phyloP scores from a whole-genome alignment of 2,329 filamentous ascomycete species.

The Torrubiella hemipterigena region DNA sequence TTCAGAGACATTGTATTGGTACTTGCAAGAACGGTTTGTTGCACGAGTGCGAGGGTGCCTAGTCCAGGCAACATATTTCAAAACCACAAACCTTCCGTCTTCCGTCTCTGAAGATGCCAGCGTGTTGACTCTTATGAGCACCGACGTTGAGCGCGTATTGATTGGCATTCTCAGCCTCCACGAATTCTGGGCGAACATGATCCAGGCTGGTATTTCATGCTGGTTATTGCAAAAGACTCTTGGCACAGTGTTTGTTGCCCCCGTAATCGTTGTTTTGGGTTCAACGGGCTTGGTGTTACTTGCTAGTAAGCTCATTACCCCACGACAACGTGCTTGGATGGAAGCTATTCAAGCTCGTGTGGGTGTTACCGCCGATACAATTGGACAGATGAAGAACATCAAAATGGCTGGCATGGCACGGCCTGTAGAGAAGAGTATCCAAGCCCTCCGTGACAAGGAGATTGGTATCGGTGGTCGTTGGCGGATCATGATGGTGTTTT shows the following conservation, averaged over 20 bases:
- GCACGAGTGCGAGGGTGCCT: slow-evolving; percentile 13
- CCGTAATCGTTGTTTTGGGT: slow-evolving; percentile 25
- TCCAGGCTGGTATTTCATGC: slow-evolving; percentile 25
- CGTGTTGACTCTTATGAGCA: slow-evolving; percentile 26
- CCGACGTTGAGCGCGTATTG: slow-evolving; percentile 25
- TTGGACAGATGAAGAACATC: slow-evolving; percentile 4
- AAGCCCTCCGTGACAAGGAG: slow-evolving; percentile 9
- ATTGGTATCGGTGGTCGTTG: slow-evolving; percentile 7
- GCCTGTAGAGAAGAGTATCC: slow-evolving; percentile 3
- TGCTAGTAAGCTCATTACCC: background rate
- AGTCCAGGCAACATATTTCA: slow-evolving; percentile 11
- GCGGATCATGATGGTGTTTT: slow-evolving; percentile 6
- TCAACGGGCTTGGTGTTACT: slow-evolving; percentile 8
- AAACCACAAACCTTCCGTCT: slow-evolving; percentile 12
- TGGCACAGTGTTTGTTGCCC: slow-evolving; percentile 29
- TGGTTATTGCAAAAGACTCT: slow-evolving; percentile 29
- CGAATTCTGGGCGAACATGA: slow-evolving; percentile 18
- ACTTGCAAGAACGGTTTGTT: slow-evolving; percentile 17
- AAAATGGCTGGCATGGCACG: slow-evolving; percentile 8
- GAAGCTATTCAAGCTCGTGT: slow-evolving; percentile 4
- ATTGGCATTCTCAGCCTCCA: slow-evolving; percentile 19
- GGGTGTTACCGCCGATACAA: slow-evolving; percentile 1
- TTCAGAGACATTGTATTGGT: slow-evolving; percentile 19
- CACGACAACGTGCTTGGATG: slow-evolving; percentile 4
- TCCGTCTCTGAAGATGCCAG: slow-evolving; percentile 17